Evolutionary conservation across 164 flowering plant genomes (phyloP).

Genomic region (Sextonia rubra): DNA sequence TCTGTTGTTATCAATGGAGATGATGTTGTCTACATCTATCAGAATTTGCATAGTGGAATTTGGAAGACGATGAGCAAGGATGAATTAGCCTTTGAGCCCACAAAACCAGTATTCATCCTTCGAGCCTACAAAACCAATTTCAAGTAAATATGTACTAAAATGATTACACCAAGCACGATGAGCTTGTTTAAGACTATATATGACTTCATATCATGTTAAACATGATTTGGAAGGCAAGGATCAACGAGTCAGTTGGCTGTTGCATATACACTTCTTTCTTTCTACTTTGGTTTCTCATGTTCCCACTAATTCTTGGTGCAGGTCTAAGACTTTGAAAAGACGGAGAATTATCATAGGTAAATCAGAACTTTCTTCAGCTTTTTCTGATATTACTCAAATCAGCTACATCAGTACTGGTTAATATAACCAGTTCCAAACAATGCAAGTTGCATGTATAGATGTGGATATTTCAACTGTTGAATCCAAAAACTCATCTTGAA

Average conservation of each 20-base stretch:
- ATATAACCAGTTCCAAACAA: neutral
- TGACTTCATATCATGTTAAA: neutral
- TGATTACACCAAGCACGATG: no score
- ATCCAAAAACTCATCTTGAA: neutral
- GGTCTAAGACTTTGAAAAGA: neutral
- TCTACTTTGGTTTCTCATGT: neutral
- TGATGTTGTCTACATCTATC: no score
- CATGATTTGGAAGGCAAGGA: neutral
- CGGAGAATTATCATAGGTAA: constrained; percentile 9
- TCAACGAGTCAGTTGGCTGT: neutral
- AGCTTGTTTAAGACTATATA: no score
- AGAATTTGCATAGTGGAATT: no score
- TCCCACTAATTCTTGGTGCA: neutral
- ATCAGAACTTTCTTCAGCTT: neutral
- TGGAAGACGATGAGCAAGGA: no score
- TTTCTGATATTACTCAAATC: neutral
- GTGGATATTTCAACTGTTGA: neutral
- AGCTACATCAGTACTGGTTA: neutral
- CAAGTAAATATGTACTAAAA: neutral
- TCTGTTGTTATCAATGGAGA: no score
- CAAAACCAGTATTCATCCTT: no score
- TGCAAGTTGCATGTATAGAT: neutral
- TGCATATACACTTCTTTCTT: neutral
- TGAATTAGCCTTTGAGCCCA: no score
- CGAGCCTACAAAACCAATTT: neutral